A percentile compares a stretch with the other conserved stretches of the same genome.
Conservation (phyloP, 2,329 filamentous ascomycete species). For the Aspergillus fijiensis region DNA sequence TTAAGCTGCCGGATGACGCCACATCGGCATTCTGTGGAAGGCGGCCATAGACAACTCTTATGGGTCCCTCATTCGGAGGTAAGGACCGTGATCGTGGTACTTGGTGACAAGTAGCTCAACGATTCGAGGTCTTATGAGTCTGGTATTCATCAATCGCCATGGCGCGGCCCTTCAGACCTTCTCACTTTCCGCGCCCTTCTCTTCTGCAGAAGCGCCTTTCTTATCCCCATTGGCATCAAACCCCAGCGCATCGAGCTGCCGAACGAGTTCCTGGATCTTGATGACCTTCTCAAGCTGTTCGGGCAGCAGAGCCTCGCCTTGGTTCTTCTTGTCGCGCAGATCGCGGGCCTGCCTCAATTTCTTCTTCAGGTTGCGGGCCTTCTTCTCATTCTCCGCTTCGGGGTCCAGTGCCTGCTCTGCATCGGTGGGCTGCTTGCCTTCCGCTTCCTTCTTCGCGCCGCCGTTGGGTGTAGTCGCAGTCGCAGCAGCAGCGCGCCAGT, state of each 20-base stretch:
- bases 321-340: constrained; percentile 85
- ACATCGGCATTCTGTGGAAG: background rate
- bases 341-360: constrained; percentile 93
- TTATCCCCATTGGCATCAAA: constrained; percentile 77
- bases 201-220: constrained; percentile 34
- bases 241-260: constrained; percentile 80
- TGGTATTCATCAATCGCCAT: background rate
- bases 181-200: constrained; percentile 1
- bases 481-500: constrained; percentile 33
- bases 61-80: background rate
- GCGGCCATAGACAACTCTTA: background rate
- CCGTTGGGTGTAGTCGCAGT: background rate
- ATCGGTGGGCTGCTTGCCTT: constrained; percentile 25
- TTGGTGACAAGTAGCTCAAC: background rate
- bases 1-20: background rate
- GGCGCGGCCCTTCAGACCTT: background rate
- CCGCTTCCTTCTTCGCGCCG: constrained; percentile 27
- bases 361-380: constrained; percentile 86
- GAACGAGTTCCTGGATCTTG: constrained; percentile 89
- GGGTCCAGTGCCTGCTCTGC: constrained; percentile 53
- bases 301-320: constrained; percentile 76
- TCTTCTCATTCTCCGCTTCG: constrained; percentile 83
- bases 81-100: background rate
- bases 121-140: background rate
- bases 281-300: constrained; percentile 98